A percentile compares a stretch with the other conserved stretches of the same genome.
Conservation (phyloP, 2,329 filamentous ascomycete genomes). For the Taxawa tesnikishii region DNA sequence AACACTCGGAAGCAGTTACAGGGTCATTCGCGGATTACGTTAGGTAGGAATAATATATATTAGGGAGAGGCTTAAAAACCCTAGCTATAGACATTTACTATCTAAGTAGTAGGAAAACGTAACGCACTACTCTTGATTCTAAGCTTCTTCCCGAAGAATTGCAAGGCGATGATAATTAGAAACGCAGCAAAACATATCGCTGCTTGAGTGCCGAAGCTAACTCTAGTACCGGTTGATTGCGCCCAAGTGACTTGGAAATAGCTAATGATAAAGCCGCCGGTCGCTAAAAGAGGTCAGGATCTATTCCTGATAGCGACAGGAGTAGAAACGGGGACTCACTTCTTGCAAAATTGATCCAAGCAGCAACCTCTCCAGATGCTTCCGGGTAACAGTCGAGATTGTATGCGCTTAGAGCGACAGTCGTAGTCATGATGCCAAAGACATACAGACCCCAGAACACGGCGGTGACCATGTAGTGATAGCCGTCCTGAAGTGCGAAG, state of each 20-base stretch:
- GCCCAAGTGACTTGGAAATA: constrained; percentile 43
- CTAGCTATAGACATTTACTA: too few relatives aligned
- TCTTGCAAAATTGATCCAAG: constrained; percentile 36
- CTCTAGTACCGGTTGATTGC: constrained; percentile 5
- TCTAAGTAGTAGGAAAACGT: constrained; percentile 6
- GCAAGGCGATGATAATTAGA: constrained; percentile 7
- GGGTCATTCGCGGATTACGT: too few relatives aligned
- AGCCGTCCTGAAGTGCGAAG: constrained; percentile 34
- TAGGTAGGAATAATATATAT: too few relatives aligned
- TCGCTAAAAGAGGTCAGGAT: constrained; percentile 9
- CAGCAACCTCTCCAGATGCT: constrained; percentile 40
- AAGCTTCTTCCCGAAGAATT: constrained; percentile 8
- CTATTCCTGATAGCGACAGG: too few relatives aligned
- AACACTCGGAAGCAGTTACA: too few relatives aligned
- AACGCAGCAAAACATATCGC: constrained; percentile 6
- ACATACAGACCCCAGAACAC: constrained; percentile 42
- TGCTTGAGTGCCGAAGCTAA: constrained; percentile 9
- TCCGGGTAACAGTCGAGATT: constrained; percentile 43
- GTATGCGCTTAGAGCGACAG: constrained; percentile 40
- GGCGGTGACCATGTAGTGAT: constrained; percentile 40
- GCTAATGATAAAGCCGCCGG: constrained; percentile 39
- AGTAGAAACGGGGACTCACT: too few relatives aligned
- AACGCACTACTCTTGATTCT: constrained; percentile 5
- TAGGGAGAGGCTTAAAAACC: too few relatives aligned
- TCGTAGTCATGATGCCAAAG: constrained; percentile 44